phyloP scores from a whole-genome alignment of 129 eudicot species.

The Flaveria trinervia region DNA sequence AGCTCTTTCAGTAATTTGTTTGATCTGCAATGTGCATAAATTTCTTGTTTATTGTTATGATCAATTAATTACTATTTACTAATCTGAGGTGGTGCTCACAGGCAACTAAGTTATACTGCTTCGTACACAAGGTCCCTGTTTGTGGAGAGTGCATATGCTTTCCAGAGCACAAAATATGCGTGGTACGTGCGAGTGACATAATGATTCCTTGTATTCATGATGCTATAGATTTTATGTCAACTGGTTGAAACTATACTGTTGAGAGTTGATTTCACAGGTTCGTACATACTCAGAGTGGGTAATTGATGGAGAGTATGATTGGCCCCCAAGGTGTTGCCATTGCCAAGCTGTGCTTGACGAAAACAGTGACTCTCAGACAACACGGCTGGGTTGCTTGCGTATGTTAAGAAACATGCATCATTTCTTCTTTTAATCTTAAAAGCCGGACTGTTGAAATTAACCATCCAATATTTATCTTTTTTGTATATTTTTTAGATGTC shows the following conservation, averaged over 20 bases:
- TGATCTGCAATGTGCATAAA: neutral
- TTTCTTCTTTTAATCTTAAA: conserved; percentile 13
- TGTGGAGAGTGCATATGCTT: conserved; percentile 99
- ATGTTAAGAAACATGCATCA: conserved; percentile 34
- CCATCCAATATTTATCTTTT: conserved; percentile 13
- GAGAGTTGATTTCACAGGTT: conserved; percentile 44
- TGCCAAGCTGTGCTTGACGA: conserved; percentile 72
- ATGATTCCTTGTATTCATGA: neutral
- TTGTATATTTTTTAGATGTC: conserved; percentile 48
- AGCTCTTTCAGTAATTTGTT: neutral
- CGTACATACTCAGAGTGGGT: conserved; percentile 99
- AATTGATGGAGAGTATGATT: conserved; percentile 94
- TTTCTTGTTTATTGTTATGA: conserved; percentile 15
- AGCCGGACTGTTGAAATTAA: neutral
- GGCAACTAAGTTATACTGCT: conserved; percentile 98
- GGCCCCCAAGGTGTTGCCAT: conserved; percentile 88
- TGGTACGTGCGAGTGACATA: conserved; percentile 44
- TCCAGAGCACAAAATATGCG: conserved; percentile 85
- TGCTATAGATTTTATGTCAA: neutral
- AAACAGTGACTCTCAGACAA: conserved; percentile 61
- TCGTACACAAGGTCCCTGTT: conserved; percentile 97
- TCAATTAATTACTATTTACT: conserved; percentile 25
- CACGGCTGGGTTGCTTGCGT: conserved; percentile 97
- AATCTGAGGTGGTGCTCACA: conserved; percentile 31
- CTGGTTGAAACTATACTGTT: conserved; percentile 3